Conservation (phyloP, 768 basidiomycete species). For the Fistulinella prunicolor region DNA sequence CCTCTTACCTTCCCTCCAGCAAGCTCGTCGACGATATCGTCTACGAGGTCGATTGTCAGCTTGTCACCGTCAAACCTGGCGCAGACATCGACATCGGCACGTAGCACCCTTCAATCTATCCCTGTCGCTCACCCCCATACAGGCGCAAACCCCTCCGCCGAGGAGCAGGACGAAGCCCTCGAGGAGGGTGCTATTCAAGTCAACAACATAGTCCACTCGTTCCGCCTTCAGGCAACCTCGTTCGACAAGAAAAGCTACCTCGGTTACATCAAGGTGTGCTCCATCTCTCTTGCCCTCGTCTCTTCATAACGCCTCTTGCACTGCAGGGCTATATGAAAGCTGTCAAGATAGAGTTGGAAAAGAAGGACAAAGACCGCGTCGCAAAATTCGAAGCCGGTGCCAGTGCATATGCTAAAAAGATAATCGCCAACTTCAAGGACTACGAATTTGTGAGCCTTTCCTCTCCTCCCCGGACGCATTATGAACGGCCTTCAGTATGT, state of each 20-base stretch:
- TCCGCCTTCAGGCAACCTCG: slow-evolving; percentile 75
- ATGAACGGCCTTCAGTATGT: slow-evolving; percentile 48
- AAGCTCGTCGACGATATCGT: slow-evolving; percentile 76
- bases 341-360: slow-evolving; percentile 63
- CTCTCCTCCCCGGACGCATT: too few relatives aligned
- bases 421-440: slow-evolving; percentile 87
- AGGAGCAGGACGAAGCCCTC: slow-evolving; percentile 77
- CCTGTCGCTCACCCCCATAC: slow-evolving; percentile 8
- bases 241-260: slow-evolving; percentile 94
- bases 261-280: slow-evolving; percentile 68
- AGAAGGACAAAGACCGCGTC: slow-evolving; percentile 58
- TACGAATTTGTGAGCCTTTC: slow-evolving; percentile 76
- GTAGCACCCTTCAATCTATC: slow-evolving; percentile 10
- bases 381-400: slow-evolving; percentile 82
- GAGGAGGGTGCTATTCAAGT: slow-evolving; percentile 75
- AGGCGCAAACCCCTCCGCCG: slow-evolving; percentile 93
- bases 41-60: slow-evolving; percentile 82
- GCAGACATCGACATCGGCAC: slow-evolving; percentile 86
- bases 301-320: not conserved
- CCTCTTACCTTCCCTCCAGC: slow-evolving; percentile 39
- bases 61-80: slow-evolving; percentile 69
- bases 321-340: slow-evolving; percentile 89
- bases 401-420: slow-evolving; percentile 75
- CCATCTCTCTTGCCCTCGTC: not conserved
- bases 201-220: slow-evolving; percentile 91